Base-by-base conservation (phyloP, 805 yeast genomes). In the Starmerella khaoyaiensis region DNA sequence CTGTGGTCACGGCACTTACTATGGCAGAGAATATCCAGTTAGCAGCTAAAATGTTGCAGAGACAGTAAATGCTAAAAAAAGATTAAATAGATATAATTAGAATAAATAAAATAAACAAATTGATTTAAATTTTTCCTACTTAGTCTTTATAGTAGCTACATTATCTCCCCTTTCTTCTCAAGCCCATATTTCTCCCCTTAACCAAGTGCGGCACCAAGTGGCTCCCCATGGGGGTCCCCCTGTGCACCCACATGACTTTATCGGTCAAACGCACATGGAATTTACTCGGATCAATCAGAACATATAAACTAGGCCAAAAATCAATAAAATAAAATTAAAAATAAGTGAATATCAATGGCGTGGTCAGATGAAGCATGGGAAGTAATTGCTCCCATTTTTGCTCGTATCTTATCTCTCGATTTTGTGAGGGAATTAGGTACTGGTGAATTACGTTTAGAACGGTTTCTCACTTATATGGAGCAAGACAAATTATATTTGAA, bases 1-100 rank as follows among this genome's bases (percentile, higher is more conserved):
- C 94, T 2, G 76, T 84, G 11, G 96, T 86, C 2, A 80, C 94
- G 6, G 78, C 82, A 47, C 76, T 82, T 10, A 79, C 83, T 76
- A 82, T 82, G 1, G 61, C 51, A 6, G 44, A 37, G 2, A 39
- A 45, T 19, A 39, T 46, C 4, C 24, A 21, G 15, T 19, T 33
- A n/a, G 49, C 47, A 8, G 49, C 50, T 3, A 8, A 8, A 4
- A 10, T 35, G 22, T 21, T 11, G n/a, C n/a, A n/a, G n/a, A n/a
- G n/a, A n/a, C n/a, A n/a, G n/a, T n/a, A n/a, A n/a, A n/a, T n/a
- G n/a, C n/a, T n/a, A n/a, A n/a, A n/a, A n/a, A n/a, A 23, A 27
- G 12, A 12, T 27, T 9, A 27, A 27, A 8, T 7, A 8, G 8
- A 27, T 27, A 11, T 7, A 27, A 27, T 15, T 12, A 7, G 19